These are phyloP conservation scores for Ophiosphaerella herpotricha DNA, from an alignment of 2,329 filamentous ascomycete species.

Conservation along the genomic window DNA sequence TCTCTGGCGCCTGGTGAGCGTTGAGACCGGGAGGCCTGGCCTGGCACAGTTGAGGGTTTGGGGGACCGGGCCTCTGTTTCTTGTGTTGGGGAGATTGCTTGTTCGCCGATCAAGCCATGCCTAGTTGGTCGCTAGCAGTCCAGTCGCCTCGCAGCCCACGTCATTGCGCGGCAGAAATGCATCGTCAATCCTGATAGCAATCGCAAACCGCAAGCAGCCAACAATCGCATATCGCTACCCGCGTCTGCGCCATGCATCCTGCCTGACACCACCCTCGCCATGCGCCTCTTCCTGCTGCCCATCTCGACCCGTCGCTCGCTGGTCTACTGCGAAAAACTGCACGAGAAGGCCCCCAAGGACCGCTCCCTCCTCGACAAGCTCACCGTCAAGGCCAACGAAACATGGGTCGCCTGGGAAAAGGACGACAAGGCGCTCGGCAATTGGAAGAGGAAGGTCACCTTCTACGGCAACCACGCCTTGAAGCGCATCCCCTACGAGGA, in stretches of 20 bases:
- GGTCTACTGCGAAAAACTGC: constrained; percentile 84
- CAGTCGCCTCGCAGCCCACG: no score
- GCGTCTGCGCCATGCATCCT: constrained; percentile 25
- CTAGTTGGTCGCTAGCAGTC: no score
- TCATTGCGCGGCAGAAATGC: not conserved
- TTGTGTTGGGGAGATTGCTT: constrained; percentile 16
- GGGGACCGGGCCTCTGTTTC: not conserved
- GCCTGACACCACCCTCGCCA: constrained; percentile 46
- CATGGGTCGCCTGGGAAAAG: constrained; percentile 88
- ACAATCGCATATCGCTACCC: not conserved
- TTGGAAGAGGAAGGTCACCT: constrained; percentile 87
- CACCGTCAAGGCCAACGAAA: constrained; percentile 71
- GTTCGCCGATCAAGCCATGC: constrained; percentile 9
- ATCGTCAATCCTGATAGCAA: not conserved
- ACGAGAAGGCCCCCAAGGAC: constrained; percentile 54
- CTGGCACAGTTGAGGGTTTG: not conserved
- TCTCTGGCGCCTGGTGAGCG: not conserved
- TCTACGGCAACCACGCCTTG: constrained; percentile 83
- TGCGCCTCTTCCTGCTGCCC: constrained; percentile 93
- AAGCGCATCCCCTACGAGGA: constrained; percentile 92
- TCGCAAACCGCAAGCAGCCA: no score
- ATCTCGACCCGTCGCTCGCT: constrained; percentile 89
- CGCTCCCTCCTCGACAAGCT: constrained; percentile 70
- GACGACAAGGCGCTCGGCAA: constrained; percentile 64
- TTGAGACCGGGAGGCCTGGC: no score